Conservation (phyloP, 768 basidiomycete genomes). For the Amyloporia xantha region DNA sequence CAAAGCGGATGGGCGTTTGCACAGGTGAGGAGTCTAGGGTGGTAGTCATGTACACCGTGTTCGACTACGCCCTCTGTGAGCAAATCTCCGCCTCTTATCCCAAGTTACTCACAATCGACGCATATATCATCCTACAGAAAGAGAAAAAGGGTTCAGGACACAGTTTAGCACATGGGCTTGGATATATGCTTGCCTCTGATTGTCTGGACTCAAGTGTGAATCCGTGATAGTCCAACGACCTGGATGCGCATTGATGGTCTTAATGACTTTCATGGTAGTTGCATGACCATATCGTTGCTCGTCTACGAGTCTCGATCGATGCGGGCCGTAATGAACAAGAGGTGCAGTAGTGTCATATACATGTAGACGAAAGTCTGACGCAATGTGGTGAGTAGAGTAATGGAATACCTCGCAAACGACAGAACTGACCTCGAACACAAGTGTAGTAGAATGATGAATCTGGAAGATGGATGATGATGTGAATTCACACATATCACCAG, state of each 20-base stretch:
- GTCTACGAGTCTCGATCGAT: conserved; percentile 7
- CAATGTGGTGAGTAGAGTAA: not conserved
- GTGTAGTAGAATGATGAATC: conserved; percentile 93
- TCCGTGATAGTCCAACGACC: conserved; percentile 95
- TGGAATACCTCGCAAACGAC: not conserved
- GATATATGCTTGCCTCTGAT: conserved; percentile 52
- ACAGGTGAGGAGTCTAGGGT: conserved; percentile 53
- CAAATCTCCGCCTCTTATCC: not conserved
- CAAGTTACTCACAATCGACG: conserved; percentile 60
- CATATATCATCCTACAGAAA: conserved; percentile 75
- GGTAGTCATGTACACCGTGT: conserved; percentile 69
- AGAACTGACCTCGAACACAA: conserved; percentile 64
- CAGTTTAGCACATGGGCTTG: too few species aligned
- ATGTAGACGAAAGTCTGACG: conserved; percentile 78
- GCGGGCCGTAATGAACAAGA: conserved; percentile 5
- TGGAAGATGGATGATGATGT: conserved; percentile 17
- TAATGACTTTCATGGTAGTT: conserved; percentile 42
- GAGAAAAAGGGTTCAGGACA: not conserved
- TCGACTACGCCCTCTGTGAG: conserved; percentile 39
- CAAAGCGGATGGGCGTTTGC: conserved; percentile 55
- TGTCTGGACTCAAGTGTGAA: conserved; percentile 83
- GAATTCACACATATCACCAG: too few species aligned
- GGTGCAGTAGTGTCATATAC: conserved; percentile 71
- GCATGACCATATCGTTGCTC: conserved; percentile 35
- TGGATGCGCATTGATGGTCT: conserved; percentile 68